Conservation (phyloP, 1,139 yeast genomes). For the Hyphopichia pseudoburtonii region DNA sequence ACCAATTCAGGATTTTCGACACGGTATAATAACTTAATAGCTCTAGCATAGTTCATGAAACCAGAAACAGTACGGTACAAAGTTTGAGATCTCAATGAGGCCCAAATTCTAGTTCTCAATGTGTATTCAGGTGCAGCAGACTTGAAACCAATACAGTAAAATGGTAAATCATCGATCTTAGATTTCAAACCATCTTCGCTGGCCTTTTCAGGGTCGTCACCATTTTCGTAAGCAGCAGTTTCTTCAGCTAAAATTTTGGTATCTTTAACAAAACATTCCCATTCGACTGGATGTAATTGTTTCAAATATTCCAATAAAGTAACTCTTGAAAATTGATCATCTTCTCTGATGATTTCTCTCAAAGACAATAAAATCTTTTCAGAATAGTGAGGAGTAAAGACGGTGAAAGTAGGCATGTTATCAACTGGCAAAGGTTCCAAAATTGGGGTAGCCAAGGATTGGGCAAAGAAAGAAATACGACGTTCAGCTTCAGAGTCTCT, state of each 20-base stretch:
- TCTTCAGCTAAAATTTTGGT: slow-evolving; percentile 98
- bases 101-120: slow-evolving; percentile 98
- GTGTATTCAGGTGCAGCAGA: slow-evolving; percentile 99
- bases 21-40: slow-evolving; percentile 93
- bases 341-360: slow-evolving; percentile 97
- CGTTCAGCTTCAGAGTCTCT: slow-evolving; percentile 97
- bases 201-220: slow-evolving; percentile 59
- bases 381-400: slow-evolving; percentile 95
- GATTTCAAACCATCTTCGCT: slow-evolving; percentile 77
- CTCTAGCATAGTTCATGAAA: slow-evolving; percentile 98
- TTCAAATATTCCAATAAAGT: slow-evolving; percentile 94
- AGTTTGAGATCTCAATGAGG: slow-evolving; percentile 96
- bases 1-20: slow-evolving; percentile 99
- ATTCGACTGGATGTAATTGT: slow-evolving; percentile 97
- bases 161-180: slow-evolving; percentile 95
- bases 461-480: slow-evolving; percentile 98
- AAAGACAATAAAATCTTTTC: slow-evolving; percentile 93
- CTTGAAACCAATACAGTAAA: slow-evolving; percentile 98
- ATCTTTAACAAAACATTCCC: slow-evolving; percentile 99
- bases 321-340: slow-evolving; percentile 96
- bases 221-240: slow-evolving; percentile 81
- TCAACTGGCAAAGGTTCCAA: slow-evolving; percentile 98
- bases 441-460: slow-evolving; percentile 95
- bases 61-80: slow-evolving; percentile 98
- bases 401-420: slow-evolving; percentile 99